Evolutionary conservation across 2,329 filamentous ascomycete species (phyloP).

Genomic region (Trichoderma hamatum): DNA sequence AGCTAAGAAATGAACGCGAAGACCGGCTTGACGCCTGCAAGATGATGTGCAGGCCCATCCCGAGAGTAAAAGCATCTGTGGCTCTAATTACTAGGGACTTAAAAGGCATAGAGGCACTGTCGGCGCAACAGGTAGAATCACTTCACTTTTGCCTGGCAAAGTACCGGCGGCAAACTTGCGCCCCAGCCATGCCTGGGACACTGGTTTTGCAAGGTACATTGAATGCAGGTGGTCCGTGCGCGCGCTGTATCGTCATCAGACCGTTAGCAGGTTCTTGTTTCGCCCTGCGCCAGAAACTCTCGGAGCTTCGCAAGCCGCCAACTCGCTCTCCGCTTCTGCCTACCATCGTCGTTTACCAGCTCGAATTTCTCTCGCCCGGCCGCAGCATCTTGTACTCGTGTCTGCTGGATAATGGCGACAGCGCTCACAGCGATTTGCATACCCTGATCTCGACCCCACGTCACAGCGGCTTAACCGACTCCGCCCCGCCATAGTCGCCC

Average conservation of each 20-base stretch:
- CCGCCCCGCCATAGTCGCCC: slow-evolving; percentile 23
- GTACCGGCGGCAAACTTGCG: not conserved
- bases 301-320: slow-evolving; percentile 23
- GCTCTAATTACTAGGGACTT: not conserved
- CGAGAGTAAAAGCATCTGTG: not conserved
- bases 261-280: slow-evolving; percentile 22
- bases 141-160: not conserved
- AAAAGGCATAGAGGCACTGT: not conserved
- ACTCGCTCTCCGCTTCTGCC: slow-evolving; percentile 13
- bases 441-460: slow-evolving; percentile 27
- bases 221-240: slow-evolving; percentile 29
- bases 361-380: not conserved
- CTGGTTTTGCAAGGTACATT: not conserved
- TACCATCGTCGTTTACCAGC: not conserved
- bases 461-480: slow-evolving; percentile 26
- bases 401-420: slow-evolving; percentile 33
- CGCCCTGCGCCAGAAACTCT: slow-evolving; percentile 4
- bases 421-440: slow-evolving; percentile 26
- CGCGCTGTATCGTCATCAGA: slow-evolving; percentile 29
- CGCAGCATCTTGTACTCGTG: not conserved
- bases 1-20: not conserved
- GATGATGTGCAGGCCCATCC: not conserved
- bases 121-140: not conserved
- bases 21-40: not conserved
- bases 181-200: not conserved